Conservation (phyloP, 768 basidiomycete species). For the Xerocomus spinulosus region DNA sequence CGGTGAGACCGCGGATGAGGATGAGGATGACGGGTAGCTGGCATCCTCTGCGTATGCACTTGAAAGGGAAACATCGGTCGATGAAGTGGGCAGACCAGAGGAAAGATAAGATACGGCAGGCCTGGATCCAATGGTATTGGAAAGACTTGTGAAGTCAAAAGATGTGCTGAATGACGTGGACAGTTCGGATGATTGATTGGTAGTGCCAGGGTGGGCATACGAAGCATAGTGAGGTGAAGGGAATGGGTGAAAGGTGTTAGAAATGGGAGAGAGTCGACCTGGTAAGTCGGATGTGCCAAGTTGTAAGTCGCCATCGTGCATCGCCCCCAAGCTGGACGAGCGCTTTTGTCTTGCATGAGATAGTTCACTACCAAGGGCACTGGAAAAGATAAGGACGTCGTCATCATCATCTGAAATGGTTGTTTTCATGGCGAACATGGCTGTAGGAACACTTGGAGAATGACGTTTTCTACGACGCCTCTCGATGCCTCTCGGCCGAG, state of each 20-base stretch:
- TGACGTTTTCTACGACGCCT: constrained; percentile 42
- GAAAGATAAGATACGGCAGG: constrained; percentile 18
- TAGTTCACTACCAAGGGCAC: constrained; percentile 21
- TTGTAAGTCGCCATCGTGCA: constrained; percentile 34
- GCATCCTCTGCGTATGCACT: constrained; percentile 2
- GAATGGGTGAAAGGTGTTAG: constrained; percentile 16
- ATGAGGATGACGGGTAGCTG: constrained; percentile 7
- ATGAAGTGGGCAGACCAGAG: constrained; percentile 12
- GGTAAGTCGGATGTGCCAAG: constrained; percentile 6
- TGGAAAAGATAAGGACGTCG: constrained; percentile 52
- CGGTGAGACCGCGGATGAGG: constrained; percentile 8
- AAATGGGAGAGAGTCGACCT: constrained; percentile 23
- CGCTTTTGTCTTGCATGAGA: constrained; percentile 34
- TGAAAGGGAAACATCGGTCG: constrained; percentile 5
- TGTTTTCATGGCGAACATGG: constrained; percentile 15
- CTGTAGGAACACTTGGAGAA: constrained; percentile 20
- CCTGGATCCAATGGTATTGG: constrained; percentile 28
- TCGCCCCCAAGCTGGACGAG: constrained; percentile 42
- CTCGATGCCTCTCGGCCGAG: constrained; percentile 37
- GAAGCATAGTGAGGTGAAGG: constrained; percentile 11
- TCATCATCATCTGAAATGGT: constrained; percentile 39
- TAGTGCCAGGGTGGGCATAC: constrained; percentile 9
- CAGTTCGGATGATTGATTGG: constrained; percentile 13
- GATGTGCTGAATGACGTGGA: constrained; percentile 23
- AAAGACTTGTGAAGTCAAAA: constrained; percentile 20